Percentiles rank a stretch among this genome's conserved stretches.
These are phyloP conservation scores for Populus simonii DNA, from an alignment of 345 rosid species.

Conservation along the genomic window DNA sequence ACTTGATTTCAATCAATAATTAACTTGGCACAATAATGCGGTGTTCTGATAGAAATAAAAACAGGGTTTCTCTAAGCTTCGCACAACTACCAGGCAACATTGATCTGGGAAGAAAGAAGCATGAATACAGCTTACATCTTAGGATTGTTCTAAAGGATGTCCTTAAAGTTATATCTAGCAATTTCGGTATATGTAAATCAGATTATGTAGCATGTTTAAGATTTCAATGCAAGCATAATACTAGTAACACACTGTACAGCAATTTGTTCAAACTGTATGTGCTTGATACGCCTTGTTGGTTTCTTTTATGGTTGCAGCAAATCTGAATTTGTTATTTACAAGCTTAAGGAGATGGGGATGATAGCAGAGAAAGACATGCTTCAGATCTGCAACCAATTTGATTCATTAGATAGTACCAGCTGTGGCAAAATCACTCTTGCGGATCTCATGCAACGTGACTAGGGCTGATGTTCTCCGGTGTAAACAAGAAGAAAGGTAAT, in stretches of 20 bases:
- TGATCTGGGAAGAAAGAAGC: neutral
- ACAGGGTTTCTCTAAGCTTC: neutral
- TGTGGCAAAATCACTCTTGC: constrained; percentile 55
- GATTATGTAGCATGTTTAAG: neutral
- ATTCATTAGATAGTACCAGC: constrained; percentile 37
- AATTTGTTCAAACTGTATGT: neutral
- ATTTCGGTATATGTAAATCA: neutral
- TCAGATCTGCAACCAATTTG: constrained; percentile 55
- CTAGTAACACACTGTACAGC: neutral
- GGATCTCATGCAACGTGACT: constrained; percentile 43
- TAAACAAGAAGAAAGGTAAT: neutral
- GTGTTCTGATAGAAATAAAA: neutral
- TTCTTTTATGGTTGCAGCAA: constrained; percentile 45
- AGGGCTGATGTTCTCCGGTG: neutral
- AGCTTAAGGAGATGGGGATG: constrained; percentile 77
- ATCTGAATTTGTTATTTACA: constrained; percentile 62
- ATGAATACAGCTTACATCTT: neutral
- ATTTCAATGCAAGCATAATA: neutral
- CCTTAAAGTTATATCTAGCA: neutral
- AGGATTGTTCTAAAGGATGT: neutral
- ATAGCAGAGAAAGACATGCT: constrained; percentile 54
- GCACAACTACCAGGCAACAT: neutral
- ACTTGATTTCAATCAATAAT: neutral
- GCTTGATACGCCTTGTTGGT: constrained; percentile 1
- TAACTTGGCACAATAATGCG: neutral